Evolutionary conservation across 2,329 filamentous ascomycete genomes (phyloP).

Genomic region (Arthrobotrys iridis): DNA sequence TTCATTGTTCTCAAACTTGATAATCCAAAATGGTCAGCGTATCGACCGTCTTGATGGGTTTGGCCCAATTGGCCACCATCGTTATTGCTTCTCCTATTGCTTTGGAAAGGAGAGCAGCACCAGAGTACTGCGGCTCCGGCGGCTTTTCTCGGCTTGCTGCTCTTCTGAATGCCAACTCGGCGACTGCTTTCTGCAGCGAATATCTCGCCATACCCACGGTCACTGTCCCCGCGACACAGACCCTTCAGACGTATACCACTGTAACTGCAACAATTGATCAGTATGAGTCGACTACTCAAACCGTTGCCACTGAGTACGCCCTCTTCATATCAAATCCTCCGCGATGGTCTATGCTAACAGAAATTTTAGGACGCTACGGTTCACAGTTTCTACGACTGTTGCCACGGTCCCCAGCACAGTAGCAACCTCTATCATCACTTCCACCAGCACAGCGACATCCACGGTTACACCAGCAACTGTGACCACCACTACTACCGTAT

Average conservation of each 20-base stretch:
- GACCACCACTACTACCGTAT: not conserved
- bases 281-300: slow-evolving; percentile 4
- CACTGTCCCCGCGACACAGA: slow-evolving; percentile 13
- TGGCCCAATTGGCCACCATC: slow-evolving; percentile 2
- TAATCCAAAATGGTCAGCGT: not conserved
- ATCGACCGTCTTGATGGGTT: not conserved
- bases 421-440: not conserved
- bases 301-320: slow-evolving; percentile 8
- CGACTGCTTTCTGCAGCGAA: slow-evolving; percentile 19
- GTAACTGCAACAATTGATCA: slow-evolving; percentile 6
- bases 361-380: not conserved
- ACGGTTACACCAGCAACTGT: slow-evolving; percentile 1
- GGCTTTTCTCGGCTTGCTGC: slow-evolving; percentile 1
- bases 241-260: slow-evolving; percentile 3
- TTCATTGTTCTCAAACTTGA: not conserved
- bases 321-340: not conserved
- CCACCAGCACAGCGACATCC: not conserved
- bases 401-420: slow-evolving; percentile 5
- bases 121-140: slow-evolving; percentile 7
- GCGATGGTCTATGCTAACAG: not conserved
- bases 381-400: slow-evolving; percentile 8
- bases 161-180: not conserved
- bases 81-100: slow-evolving; percentile 2
- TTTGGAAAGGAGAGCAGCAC: slow-evolving; percentile 1
- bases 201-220: slow-evolving; percentile 14